Evolutionary conservation across 163 green algal species (phyloP).

Genomic region (Dunaliella salina): DNA sequence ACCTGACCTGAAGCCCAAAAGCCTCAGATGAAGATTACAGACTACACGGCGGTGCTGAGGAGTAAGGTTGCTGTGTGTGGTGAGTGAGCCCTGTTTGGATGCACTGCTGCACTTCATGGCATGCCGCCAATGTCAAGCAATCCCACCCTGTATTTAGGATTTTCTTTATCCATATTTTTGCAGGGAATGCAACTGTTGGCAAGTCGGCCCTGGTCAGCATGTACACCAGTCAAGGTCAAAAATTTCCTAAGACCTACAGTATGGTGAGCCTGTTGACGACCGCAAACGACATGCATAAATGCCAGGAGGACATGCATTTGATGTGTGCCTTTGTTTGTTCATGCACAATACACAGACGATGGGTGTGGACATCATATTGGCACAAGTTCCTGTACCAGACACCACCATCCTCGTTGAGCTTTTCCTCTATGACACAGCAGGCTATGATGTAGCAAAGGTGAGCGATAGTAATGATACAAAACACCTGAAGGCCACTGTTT

Average conservation of each 20-base stretch:
- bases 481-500: background rate
- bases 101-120: background rate
- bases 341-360: constrained; percentile 23
- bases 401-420: constrained; percentile 36
- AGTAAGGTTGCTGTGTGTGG: constrained; percentile 29
- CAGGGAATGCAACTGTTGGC: constrained; percentile 34
- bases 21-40: constrained; percentile 20
- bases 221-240: constrained; percentile 41
- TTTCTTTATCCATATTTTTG: background rate
- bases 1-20: no score
- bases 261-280: constrained; percentile 25
- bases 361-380: constrained; percentile 32
- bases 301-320: background rate
- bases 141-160: no score
- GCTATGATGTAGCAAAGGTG: constrained; percentile 32
- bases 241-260: constrained; percentile 36
- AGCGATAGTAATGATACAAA: constrained; percentile 10
- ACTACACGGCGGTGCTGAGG: constrained; percentile 16
- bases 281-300: background rate
- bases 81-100: background rate
- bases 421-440: constrained; percentile 38
- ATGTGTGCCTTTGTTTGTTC: background rate
- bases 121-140: no score
- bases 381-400: constrained; percentile 33
- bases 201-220: constrained; percentile 41